A percentile compares a stretch with the other conserved stretches of the same genome.
These are phyloP conservation scores for Sporisorium exsertum DNA, from an alignment of 1,284 basidiomycete species.

Conservation along the genomic window DNA sequence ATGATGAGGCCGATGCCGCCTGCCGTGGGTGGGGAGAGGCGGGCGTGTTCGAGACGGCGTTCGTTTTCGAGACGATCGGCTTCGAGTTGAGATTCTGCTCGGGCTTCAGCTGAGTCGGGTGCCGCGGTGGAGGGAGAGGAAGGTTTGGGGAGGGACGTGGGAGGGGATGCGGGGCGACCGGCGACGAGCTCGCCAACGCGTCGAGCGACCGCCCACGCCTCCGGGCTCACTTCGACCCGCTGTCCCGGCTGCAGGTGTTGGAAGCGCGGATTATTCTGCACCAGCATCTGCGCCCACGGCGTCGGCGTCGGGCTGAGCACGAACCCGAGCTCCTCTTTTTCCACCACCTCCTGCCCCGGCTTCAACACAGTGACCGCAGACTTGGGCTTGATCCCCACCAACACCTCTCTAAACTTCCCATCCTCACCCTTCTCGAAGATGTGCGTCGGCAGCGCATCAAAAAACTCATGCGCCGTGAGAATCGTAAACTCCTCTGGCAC, in stretches of 20 bases:
- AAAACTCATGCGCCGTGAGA: constrained; percentile 95
- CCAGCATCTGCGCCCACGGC: constrained; percentile 75
- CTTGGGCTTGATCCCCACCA: constrained; percentile 74
- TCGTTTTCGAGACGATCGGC: constrained; percentile 11
- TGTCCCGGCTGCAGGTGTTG: constrained; percentile 56
- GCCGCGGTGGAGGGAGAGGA: background rate
- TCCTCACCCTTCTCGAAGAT: constrained; percentile 77
- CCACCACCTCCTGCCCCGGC: constrained; percentile 32
- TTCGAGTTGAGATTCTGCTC: constrained; percentile 24
- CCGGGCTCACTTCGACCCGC: constrained; percentile 64
- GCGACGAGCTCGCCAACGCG: constrained; percentile 62
- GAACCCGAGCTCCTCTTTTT: constrained; percentile 72
- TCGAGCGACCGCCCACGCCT: constrained; percentile 62
- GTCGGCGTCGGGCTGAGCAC: constrained; percentile 78
- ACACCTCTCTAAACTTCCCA: constrained; percentile 85
- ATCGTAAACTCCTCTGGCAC: constrained; percentile 78
- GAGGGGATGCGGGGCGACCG: constrained; percentile 44
- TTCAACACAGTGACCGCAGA: constrained; percentile 49
- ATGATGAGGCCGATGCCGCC: constrained; percentile 86
- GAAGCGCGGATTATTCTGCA: constrained; percentile 58
- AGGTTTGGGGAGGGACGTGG: background rate
- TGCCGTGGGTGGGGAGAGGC: constrained; percentile 46
- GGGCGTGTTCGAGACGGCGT: background rate
- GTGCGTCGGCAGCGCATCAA: constrained; percentile 94
- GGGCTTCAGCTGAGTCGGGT: constrained; percentile 16